Evolutionary conservation across 768 basidiomycete species (phyloP).

Genomic region (Mycena rebaudengoi): DNA sequence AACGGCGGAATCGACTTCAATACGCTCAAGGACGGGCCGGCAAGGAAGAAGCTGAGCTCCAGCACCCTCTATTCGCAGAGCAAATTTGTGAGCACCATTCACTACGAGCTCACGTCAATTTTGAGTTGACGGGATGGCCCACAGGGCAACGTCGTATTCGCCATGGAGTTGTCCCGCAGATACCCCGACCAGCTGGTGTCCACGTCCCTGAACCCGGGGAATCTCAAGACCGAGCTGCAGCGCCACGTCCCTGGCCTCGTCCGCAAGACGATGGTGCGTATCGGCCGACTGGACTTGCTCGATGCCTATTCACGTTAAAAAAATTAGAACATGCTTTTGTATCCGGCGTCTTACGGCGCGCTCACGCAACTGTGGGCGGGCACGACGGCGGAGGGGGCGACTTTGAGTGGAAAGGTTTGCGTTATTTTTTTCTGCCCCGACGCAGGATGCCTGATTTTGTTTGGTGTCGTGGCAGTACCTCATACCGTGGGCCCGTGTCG

Average conservation of each 20-base stretch:
- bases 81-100: conserved; percentile 27
- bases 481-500: conserved; percentile 53
- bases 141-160: conserved; percentile 54
- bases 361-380: conserved; percentile 61
- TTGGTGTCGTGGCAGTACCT: conserved; percentile 41
- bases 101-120: background rate
- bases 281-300: background rate
- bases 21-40: conserved; percentile 32
- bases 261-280: background rate
- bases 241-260: background rate
- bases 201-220: conserved; percentile 52
- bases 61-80: conserved; percentile 29
- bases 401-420: conserved; percentile 57
- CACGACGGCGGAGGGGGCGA: conserved; percentile 48
- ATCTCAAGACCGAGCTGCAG: conserved; percentile 16
- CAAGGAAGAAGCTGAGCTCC: conserved; percentile 18
- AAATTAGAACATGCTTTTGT: conserved; percentile 27
- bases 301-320: background rate
- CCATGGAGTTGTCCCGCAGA: conserved; percentile 50
- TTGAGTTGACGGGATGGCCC: background rate
- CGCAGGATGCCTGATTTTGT: background rate
- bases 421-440: background rate
- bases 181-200: conserved; percentile 56
- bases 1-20: conserved; percentile 22
- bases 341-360: conserved; percentile 49